Evolutionary conservation across 2,329 filamentous ascomycete genomes (phyloP), one percentile per base, ranked within the genome.

Genomic region (Trichoderma atroviride): DNA sequence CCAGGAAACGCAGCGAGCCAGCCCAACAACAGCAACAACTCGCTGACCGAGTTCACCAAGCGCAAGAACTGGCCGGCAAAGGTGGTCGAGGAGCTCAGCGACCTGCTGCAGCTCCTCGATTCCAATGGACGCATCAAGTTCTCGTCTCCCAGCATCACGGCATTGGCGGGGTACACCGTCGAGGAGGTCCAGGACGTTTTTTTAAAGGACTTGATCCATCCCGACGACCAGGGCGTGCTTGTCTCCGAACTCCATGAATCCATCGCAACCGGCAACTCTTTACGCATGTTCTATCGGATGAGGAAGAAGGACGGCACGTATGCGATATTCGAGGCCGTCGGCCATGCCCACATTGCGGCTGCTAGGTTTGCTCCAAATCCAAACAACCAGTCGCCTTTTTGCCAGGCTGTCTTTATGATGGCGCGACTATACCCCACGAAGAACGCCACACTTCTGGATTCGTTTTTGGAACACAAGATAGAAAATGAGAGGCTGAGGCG

Each of bases 381-480:
- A 1, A 85, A 86, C 73, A 90, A 90, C 72, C 85, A 88, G 70
- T 86, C 88, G 2, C 87, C 89, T 1, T 91, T 92, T 74, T 97
- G 94, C 78, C 89, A 93, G 75, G 94, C 94, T 47, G 93, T 97
- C 74, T 97, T 97, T 78, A 92, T 98, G 84, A 95, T 97, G 89
- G 90, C 93, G 10, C 88, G 94, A 24, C 92, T 92, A 1, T 97
- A 97, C 78, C 94, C 93, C 5, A 96, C 92, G 35, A 94, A 92
- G 81, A 97, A 95, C 76, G 91, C 93, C 1, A 88, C 88, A 4
- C 85, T 97, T 13, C 85, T 97, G 24, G 94, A 98, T 80, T 96
- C 94, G 0, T 97, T 97, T 75, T 84, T 98, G 33, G 95, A 98
- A 78, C 94, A 97, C 82, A 97, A 97, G 80, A 95, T 97, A 67